phyloP scores from a whole-genome alignment of 805 yeast species.

The Wickerhamomyces bisporus region DNA sequence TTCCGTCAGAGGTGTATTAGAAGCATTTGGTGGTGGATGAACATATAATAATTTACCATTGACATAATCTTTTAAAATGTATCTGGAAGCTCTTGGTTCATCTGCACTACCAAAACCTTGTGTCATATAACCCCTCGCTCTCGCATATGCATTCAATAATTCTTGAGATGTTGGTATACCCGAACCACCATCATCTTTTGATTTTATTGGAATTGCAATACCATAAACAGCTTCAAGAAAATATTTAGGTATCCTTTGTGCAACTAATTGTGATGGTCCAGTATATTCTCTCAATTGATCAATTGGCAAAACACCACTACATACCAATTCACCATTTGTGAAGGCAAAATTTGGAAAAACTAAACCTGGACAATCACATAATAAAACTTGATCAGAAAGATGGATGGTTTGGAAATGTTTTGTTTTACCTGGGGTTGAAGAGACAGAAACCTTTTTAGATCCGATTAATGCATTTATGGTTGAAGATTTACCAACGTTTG shows the following conservation, averaged over 20 bases:
- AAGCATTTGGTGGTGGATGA: slow-evolving; percentile 79
- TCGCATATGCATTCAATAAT: slow-evolving; percentile 83
- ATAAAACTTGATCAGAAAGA: slow-evolving; percentile 72
- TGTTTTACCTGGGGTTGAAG: slow-evolving; percentile 98
- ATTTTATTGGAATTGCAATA: slow-evolving; percentile 73
- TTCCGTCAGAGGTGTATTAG: slow-evolving; percentile 44
- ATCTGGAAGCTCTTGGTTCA: slow-evolving; percentile 90
- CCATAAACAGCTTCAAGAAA: slow-evolving; percentile 91
- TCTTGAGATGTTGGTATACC: slow-evolving; percentile 90
- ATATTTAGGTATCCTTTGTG: slow-evolving; percentile 83
- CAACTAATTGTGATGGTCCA: slow-evolving; percentile 81
- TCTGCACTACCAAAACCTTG: slow-evolving; percentile 98
- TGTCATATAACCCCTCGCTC: slow-evolving; percentile 96
- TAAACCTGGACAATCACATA: slow-evolving; percentile 98
- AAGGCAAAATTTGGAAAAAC: slow-evolving; percentile 98
- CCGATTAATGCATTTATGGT: slow-evolving; percentile 96
- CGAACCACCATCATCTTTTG: slow-evolving; percentile 81
- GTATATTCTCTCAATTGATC: slow-evolving; percentile 92
- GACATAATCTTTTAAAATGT: slow-evolving; percentile 89
- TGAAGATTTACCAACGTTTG: slow-evolving; percentile 96
- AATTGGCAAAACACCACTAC: slow-evolving; percentile 98
- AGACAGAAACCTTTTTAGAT: slow-evolving; percentile 95
- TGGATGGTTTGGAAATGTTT: slow-evolving; percentile 97
- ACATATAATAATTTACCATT: slow-evolving; percentile 82
- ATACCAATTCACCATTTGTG: slow-evolving; percentile 92